Percentiles rank a stretch among this genome's conserved stretches.
Conservation (phyloP, 805 yeast species). For the Jamesozyma piceae region DNA sequence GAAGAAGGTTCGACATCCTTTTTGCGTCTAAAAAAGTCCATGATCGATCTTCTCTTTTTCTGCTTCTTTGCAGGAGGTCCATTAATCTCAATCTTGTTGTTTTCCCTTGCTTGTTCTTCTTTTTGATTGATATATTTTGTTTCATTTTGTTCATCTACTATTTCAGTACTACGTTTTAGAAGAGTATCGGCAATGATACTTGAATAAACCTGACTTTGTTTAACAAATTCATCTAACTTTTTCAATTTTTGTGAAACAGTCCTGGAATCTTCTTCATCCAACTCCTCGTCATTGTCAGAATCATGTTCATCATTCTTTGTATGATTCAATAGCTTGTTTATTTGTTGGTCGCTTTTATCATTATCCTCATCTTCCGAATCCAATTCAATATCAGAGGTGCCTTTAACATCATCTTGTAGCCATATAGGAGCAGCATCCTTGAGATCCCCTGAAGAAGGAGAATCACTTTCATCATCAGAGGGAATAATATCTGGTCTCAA, state of each 20-base stretch:
- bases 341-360: constrained; percentile 10
- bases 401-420: constrained; percentile 16
- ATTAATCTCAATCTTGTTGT: constrained; percentile 13
- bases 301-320: constrained; percentile 4
- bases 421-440: constrained; percentile 16
- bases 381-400: constrained; percentile 13
- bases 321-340: constrained; percentile 9
- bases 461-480: constrained; percentile 10
- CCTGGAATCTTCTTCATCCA: constrained; percentile 32
- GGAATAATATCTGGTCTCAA: constrained; percentile 16
- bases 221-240: constrained; percentile 65
- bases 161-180: constrained; percentile 35
- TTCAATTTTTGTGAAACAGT: constrained; percentile 51
- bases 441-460: background rate
- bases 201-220: constrained; percentile 80
- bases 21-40: constrained; percentile 17
- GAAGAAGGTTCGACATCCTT: constrained; percentile 3
- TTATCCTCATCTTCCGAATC: constrained; percentile 19
- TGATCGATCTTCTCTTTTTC: constrained; percentile 12
- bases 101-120: constrained; percentile 7
- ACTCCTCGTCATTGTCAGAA: constrained; percentile 10
- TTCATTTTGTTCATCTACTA: constrained; percentile 27
- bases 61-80: constrained; percentile 14
- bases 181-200: constrained; percentile 77
- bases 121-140: constrained; percentile 15